These are phyloP conservation scores for Rhizopogon rudus DNA, from an alignment of 768 basidiomycete genomes.

Conservation along the genomic window DNA sequence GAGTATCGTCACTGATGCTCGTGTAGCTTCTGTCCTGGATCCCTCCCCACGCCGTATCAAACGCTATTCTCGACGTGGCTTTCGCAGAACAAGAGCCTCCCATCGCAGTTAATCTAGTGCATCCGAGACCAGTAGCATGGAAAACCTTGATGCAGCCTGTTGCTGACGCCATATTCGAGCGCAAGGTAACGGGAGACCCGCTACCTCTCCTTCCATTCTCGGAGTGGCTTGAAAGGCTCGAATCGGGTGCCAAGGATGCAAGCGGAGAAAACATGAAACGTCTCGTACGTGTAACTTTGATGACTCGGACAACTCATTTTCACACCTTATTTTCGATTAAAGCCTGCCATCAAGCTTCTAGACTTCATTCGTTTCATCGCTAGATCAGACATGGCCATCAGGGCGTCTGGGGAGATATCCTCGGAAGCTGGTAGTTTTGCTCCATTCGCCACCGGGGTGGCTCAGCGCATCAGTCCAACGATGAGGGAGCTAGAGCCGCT, in stretches of 20 bases:
- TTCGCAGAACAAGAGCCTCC: conserved; percentile 12
- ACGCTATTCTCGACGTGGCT: conserved; percentile 24
- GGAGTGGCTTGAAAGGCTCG: conserved; percentile 23
- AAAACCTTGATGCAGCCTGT: conserved; percentile 16
- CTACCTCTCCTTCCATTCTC: conserved; percentile 19
- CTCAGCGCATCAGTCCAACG: conserved; percentile 8
- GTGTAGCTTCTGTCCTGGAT: too few relatives aligned
- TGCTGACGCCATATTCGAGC: conserved; percentile 5
- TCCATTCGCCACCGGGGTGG: conserved; percentile 3
- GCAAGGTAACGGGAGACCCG: conserved; percentile 3
- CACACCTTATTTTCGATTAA: conserved; percentile 16
- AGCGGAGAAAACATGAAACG: not conserved
- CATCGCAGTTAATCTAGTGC: not conserved
- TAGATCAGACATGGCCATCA: conserved; percentile 4
- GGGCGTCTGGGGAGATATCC: conserved; percentile 2
- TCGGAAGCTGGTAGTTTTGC: not conserved
- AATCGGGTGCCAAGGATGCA: conserved; percentile 10
- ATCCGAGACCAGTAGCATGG: conserved; percentile 30
- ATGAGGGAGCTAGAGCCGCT: conserved; percentile 10
- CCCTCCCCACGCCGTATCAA: too few relatives aligned
- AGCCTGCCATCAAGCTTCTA: conserved; percentile 25
- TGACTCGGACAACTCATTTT: conserved; percentile 8
- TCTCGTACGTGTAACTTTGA: conserved; percentile 13
- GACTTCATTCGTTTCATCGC: conserved; percentile 15
- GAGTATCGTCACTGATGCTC: too few relatives aligned